Base-by-base conservation (phyloP, 225 moss, liverwort and hornwort genomes). In the Pseudisothecium myosuroides region DNA sequence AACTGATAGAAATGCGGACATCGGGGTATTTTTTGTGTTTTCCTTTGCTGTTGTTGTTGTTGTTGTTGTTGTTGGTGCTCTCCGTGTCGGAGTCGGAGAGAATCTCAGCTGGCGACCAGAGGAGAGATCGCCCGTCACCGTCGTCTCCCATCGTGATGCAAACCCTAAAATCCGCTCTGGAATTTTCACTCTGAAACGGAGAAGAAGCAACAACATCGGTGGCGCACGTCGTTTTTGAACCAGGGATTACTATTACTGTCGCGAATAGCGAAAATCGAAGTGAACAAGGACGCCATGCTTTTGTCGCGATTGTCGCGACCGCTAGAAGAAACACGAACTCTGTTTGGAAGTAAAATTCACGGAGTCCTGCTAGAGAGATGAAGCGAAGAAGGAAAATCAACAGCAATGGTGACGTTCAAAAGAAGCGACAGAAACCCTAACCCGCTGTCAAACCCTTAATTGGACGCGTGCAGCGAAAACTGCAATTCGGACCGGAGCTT, bases 41-140 rank as follows among this genome's bases (percentile, higher is more conserved):
- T 72, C 85, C 93, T 83, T 88, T 87, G 24, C 78, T n/a, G 9
- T 54, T 23, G 54, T 6, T 78, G 54, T 20, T 76, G 76, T 20
- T 76, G 76, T 24, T 26, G 85, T 12, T 7, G 49, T 32, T 31
- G 41, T 8, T 52, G 56, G 69, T 55, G 27, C 60, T 80, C 76
- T 93, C 92, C 24, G 92, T 84, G 41, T 91, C 93, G 66, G 92
- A 93, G 16, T 91, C 94, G 69, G 92, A 92, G 61, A 89, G 89
- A 67, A 93, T 89, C 22, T 91, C 94, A 47, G 89, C 86, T 65
- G 93, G 94, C 81, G 91, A 93, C 94, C 91, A 92, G 80, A 94
- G 89, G 78, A 93, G 91, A 73, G 94, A 93, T 89, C 90, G 92
- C 88, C 89, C 90, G 87, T 93, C 94, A 76, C 90, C 81, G 50